Evolutionary conservation across 805 yeast species (phyloP).

Genomic region (Teunomyces funiuensis): DNA sequence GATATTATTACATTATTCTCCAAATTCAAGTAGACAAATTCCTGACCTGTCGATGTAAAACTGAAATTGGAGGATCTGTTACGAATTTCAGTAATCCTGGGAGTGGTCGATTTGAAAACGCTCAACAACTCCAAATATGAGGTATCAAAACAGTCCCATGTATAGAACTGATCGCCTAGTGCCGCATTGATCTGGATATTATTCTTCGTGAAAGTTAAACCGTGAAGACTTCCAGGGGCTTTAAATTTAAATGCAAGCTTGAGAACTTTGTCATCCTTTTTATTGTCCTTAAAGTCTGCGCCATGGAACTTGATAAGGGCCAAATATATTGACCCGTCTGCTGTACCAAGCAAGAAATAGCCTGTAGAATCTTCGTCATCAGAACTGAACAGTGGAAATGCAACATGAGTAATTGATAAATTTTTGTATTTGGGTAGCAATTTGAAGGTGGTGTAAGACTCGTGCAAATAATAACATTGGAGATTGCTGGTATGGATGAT

Average conservation of each 20-base stretch:
- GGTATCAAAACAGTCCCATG: conserved; percentile 37
- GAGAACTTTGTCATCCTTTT: conserved; percentile 37
- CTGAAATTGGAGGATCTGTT: conserved; percentile 1
- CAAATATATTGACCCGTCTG: conserved; percentile 28
- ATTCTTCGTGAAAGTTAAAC: conserved; percentile 14
- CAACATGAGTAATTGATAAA: conserved; percentile 23
- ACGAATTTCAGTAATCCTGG: conserved; percentile 7
- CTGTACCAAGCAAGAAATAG: conserved; percentile 30
- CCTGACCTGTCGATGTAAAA: conserved; percentile 17
- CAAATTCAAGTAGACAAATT: conserved; percentile 15
- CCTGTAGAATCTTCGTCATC: conserved; percentile 20
- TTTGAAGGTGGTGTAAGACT: conserved; percentile 31
- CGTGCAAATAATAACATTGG: conserved; percentile 32
- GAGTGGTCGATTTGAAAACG: conserved; percentile 24
- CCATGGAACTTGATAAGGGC: conserved; percentile 30
- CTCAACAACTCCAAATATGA: conserved; percentile 27
- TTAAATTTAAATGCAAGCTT: conserved; percentile 25
- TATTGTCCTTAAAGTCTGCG: conserved; percentile 23
- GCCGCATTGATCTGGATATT: conserved; percentile 24
- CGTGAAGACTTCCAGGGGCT: conserved; percentile 1
- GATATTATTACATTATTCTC: conserved; percentile 20
- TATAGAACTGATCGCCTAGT: conserved; percentile 18
- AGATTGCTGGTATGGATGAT: conserved; percentile 26
- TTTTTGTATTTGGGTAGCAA: conserved; percentile 32
- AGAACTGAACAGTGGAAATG: conserved; percentile 17